Evolutionary conservation across 2,329 filamentous ascomycete species (phyloP).

Genomic region (Sporothrix inflata): DNA sequence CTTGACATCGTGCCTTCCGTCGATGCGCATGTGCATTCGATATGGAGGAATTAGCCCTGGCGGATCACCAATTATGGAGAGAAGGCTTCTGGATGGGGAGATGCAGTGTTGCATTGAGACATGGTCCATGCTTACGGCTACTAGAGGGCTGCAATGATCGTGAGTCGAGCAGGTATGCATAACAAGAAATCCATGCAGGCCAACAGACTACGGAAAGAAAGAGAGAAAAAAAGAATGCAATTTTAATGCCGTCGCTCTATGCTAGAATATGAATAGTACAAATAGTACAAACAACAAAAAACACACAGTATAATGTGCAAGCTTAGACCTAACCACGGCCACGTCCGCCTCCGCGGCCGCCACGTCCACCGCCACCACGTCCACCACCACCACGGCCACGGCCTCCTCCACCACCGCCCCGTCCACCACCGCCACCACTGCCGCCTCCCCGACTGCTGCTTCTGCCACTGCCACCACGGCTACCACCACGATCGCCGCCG

Average conservation of each 20-base stretch:
- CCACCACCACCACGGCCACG: slow-evolving; percentile 15
- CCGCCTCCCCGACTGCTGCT: slow-evolving; percentile 11
- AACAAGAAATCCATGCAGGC: no score
- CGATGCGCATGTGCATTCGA: neutral
- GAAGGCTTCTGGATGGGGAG: neutral
- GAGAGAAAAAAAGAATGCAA: neutral
- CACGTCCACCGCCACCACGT: slow-evolving; percentile 10
- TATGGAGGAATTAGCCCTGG: neutral
- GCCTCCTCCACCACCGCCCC: slow-evolving; percentile 16
- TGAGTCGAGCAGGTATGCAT: no score
- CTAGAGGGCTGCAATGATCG: slow-evolving; percentile 8
- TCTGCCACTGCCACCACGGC: slow-evolving; percentile 2
- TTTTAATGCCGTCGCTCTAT: slow-evolving; percentile 16
- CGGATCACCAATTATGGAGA: neutral
- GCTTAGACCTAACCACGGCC: slow-evolving; percentile 4
- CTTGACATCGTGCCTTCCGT: neutral
- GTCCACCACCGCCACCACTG: slow-evolving; percentile 13
- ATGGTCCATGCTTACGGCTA: slow-evolving; percentile 3
- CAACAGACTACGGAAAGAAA: no score
- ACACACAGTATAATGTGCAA: neutral
- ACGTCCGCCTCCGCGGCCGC: slow-evolving; percentile 22
- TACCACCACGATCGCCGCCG: slow-evolving; percentile 22
- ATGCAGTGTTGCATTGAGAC: slow-evolving; percentile 11
- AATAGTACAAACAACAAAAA: neutral
- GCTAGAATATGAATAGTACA: slow-evolving; percentile 8